phyloP scores from a whole-genome alignment of 257 asterid species.

The Petunia axillaris region DNA sequence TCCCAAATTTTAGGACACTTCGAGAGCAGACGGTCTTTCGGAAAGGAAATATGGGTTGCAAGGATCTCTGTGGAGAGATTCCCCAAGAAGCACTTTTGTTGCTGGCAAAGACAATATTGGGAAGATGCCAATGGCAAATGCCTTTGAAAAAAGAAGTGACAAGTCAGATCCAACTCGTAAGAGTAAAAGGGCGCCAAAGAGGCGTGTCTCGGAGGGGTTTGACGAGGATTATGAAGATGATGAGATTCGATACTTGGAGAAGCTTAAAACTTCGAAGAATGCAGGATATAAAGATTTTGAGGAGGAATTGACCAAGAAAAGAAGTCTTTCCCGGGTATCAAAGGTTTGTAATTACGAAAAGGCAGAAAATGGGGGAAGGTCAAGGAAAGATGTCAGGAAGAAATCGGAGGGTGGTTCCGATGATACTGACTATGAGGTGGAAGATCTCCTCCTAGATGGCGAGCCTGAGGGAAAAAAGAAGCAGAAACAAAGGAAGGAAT shows the following conservation, averaged over 20 bases:
- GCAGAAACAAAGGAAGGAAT: constrained; percentile 67
- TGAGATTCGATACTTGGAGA: constrained; percentile 89
- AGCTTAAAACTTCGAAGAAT: constrained; percentile 68
- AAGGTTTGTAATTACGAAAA: constrained; percentile 52
- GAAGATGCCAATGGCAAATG: constrained; percentile 43
- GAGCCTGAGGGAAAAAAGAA: constrained; percentile 61
- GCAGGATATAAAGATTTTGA: constrained; percentile 56
- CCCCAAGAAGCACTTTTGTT: constrained; percentile 50
- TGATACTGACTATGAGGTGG: constrained; percentile 60
- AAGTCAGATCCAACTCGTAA: constrained; percentile 79
- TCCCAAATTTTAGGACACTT: constrained; percentile 58
- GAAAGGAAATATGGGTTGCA: constrained; percentile 60
- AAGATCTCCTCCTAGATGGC: constrained; percentile 57
- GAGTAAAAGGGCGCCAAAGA: constrained; percentile 85
- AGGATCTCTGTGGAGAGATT: constrained; percentile 69
- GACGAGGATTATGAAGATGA: constrained; percentile 85
- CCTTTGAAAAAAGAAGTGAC: constrained; percentile 57
- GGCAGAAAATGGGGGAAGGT: constrained; percentile 49
- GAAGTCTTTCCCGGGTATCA: constrained; percentile 34
- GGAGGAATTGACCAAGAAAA: constrained; percentile 52
- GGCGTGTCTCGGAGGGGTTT: constrained; percentile 70
- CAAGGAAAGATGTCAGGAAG: constrained; percentile 51
- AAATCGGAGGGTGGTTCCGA: constrained; percentile 54
- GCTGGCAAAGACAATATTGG: constrained; percentile 60
- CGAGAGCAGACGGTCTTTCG: constrained; percentile 47